Conservation (phyloP, 2,329 filamentous ascomycete genomes). For the Calonectria ilicicola region DNA sequence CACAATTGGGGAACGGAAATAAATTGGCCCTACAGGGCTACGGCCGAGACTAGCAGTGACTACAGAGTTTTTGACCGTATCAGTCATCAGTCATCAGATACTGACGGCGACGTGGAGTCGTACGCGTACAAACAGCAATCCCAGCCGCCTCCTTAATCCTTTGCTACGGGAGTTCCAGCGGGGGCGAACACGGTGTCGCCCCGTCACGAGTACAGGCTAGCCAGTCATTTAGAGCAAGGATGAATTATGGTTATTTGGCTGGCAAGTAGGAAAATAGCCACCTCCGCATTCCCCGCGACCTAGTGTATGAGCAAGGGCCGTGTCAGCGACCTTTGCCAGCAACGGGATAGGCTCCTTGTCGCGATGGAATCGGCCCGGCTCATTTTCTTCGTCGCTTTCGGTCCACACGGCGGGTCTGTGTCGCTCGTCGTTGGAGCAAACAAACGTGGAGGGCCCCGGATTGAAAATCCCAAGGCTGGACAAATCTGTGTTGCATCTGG, state of each 20-base stretch:
- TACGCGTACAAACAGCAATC: not conserved
- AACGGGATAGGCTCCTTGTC: conserved; percentile 7
- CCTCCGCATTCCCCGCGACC: conserved; percentile 23
- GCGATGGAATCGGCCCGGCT: conserved; percentile 36
- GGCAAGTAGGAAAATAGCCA: not conserved
- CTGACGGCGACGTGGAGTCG: not conserved
- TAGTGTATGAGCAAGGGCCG: not conserved
- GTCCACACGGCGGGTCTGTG: conserved; percentile 17
- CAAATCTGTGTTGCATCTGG: not conserved
- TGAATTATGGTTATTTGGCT: conserved; percentile 21
- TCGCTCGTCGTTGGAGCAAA: conserved; percentile 7
- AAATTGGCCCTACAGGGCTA: not conserved
- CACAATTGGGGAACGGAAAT: conserved; percentile 2
- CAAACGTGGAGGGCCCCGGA: conserved; percentile 15
- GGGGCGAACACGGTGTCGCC: not conserved
- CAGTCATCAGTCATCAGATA: not conserved
- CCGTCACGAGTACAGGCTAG: not conserved
- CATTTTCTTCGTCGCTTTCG: conserved; percentile 32
- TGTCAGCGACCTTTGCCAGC: conserved; percentile 10
- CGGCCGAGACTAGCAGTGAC: not conserved
- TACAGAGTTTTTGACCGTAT: not conserved
- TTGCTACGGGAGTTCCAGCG: not conserved
- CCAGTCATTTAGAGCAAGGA: not conserved
- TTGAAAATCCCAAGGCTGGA: not conserved
- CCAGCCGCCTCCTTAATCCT: not conserved